phyloP scores from a whole-genome alignment of 2,329 filamentous ascomycete genomes.

The Corinectria fuckeliana region DNA sequence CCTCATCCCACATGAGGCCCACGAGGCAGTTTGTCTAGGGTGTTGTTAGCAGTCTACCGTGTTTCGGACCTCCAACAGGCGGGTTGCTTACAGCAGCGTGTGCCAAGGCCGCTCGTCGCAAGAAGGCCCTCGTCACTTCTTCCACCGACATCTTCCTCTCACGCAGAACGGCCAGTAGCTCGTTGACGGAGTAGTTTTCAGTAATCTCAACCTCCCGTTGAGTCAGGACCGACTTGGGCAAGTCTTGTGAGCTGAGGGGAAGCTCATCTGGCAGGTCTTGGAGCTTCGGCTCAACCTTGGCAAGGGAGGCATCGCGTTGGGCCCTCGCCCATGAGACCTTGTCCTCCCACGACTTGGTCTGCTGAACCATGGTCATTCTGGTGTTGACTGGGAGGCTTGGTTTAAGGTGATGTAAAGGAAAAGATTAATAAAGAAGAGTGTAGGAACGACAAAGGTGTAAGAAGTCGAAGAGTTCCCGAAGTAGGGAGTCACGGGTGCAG shows the following conservation, averaged over 20 bases:
- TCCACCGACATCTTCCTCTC: conserved; percentile 34
- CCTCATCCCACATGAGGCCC: conserved; percentile 45
- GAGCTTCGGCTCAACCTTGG: conserved; percentile 37
- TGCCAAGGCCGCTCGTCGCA: conserved; percentile 36
- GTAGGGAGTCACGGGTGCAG: not conserved
- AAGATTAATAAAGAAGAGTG: not conserved
- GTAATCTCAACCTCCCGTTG: conserved; percentile 38
- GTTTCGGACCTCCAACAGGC: too few relatives aligned
- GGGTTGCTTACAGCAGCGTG: conserved; percentile 31
- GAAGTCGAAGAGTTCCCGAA: not conserved
- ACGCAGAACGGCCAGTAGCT: conserved; percentile 30
- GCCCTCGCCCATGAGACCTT: conserved; percentile 15
- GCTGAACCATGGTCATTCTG: conserved; percentile 6
- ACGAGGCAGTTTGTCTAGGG: conserved; percentile 43
- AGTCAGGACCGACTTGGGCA: conserved; percentile 34
- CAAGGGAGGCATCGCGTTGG: conserved; percentile 32
- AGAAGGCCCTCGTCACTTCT: conserved; percentile 37
- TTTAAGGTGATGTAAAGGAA: not conserved
- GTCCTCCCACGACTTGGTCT: conserved; percentile 12
- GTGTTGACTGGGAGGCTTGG: not conserved
- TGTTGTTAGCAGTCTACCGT: conserved; percentile 1
- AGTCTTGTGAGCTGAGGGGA: conserved; percentile 30
- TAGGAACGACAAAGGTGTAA: not conserved
- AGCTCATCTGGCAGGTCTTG: conserved; percentile 31
- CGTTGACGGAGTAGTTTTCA: conserved; percentile 33